These are phyloP conservation scores for Penicillium sp. DNA, from an alignment of 2,329 filamentous ascomycete species.

Conservation along the genomic window DNA sequence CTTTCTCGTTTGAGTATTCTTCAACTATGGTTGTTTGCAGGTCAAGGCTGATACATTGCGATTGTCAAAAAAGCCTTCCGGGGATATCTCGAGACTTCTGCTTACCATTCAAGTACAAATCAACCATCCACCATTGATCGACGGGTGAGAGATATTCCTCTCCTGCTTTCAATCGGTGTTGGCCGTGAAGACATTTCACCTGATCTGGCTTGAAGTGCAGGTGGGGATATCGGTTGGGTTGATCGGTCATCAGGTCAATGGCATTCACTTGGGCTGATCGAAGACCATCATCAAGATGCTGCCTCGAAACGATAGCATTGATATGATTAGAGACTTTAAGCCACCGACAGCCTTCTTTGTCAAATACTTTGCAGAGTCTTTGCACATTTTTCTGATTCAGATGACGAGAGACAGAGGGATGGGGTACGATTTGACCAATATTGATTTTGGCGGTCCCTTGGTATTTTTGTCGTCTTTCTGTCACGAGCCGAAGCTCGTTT, in stretches of 20 bases:
- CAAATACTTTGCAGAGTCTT: neutral
- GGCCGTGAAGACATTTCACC: neutral
- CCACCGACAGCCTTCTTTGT: neutral
- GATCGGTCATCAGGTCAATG: neutral
- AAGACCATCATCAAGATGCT: neutral
- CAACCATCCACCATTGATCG: neutral
- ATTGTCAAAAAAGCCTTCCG: neutral
- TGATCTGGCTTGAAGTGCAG: neutral
- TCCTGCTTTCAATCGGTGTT: neutral
- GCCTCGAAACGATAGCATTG: neutral
- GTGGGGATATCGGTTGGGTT: neutral
- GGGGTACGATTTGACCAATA: slow-evolving; percentile 18
- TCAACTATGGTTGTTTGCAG: slow-evolving; percentile 30
- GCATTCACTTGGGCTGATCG: neutral
- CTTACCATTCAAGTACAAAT: neutral
- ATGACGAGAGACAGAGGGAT: neutral
- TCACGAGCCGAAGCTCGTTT: slow-evolving; percentile 6
- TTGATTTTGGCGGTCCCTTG: slow-evolving; percentile 24
- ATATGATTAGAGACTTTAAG: neutral
- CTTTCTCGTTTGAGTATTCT: slow-evolving; percentile 35
- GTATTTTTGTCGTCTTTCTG: slow-evolving; percentile 24
- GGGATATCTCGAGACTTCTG: no score
- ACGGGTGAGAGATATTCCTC: neutral
- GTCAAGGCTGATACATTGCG: slow-evolving; percentile 16
- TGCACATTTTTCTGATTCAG: neutral